These are phyloP conservation scores for Westerdykella aurantiaca DNA, from an alignment of 2,329 filamentous ascomycete species.

Conservation along the genomic window DNA sequence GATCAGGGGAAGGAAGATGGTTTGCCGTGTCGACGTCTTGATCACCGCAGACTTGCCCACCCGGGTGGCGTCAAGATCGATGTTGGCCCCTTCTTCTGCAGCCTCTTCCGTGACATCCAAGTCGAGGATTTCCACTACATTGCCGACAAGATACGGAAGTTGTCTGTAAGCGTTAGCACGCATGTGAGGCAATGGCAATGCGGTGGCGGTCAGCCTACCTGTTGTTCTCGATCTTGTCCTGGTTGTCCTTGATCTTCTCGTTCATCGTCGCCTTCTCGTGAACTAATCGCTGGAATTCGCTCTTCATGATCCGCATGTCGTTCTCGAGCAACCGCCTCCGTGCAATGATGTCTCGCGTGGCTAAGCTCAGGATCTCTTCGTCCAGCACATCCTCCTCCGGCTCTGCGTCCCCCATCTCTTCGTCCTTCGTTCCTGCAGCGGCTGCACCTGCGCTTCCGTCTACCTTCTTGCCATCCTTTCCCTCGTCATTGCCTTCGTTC, in stretches of 20 bases:
- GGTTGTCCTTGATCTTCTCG: constrained; percentile 98
- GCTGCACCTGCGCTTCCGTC: constrained; percentile 42
- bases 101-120: constrained; percentile 95
- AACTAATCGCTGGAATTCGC: constrained; percentile 86
- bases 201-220: constrained; percentile 53
- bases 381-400: constrained; percentile 76
- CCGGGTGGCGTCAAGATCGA: constrained; percentile 91
- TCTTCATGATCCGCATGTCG: constrained; percentile 97
- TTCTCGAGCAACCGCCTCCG: constrained; percentile 91
- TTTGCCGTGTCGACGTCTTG: constrained; percentile 97
- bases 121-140: constrained; percentile 94
- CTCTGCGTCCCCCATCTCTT: constrained; percentile 81
- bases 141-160: constrained; percentile 95
- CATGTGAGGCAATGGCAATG: not conserved
- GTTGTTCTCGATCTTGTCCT: constrained; percentile 99
- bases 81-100: constrained; percentile 95
- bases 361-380: constrained; percentile 85
- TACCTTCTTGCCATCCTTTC: constrained; percentile 52
- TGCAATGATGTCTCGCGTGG: constrained; percentile 90
- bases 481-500: constrained; percentile 45
- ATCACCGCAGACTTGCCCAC: constrained; percentile 98
- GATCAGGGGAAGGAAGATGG: constrained; percentile 95
- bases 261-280: constrained; percentile 96
- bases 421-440: constrained; percentile 47
- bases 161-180: constrained; percentile 54